A percentile compares a stretch with the other conserved stretches of the same genome.
These are phyloP conservation scores for Suillus alpinus DNA, from an alignment of 768 basidiomycete genomes.

Conservation along the genomic window DNA sequence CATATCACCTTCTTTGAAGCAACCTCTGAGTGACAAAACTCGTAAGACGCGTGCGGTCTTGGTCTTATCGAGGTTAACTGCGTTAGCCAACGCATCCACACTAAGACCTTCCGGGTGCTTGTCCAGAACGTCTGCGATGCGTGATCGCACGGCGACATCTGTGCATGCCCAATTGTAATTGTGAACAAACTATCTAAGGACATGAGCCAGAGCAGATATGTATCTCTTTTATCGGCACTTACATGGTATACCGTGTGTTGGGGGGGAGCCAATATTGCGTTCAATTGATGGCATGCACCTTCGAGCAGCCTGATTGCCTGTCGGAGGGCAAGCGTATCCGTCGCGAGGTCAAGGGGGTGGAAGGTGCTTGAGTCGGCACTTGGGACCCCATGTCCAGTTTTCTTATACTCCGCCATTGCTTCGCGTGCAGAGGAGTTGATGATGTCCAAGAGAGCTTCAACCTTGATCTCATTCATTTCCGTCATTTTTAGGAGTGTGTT, in stretches of 20 bases:
- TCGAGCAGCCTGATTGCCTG: constrained; percentile 25
- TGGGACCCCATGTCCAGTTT: constrained; percentile 19
- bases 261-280: constrained; percentile 23
- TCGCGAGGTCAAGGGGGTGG: constrained; percentile 22
- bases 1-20: constrained; percentile 27
- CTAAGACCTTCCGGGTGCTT: constrained; percentile 29
- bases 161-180: constrained; percentile 27
- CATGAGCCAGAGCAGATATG: background rate
- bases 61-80: constrained; percentile 21
- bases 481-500: background rate
- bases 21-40: constrained; percentile 27
- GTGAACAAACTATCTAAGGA: constrained; percentile 12
- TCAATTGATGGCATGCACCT: constrained; percentile 24
- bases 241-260: constrained; percentile 27
- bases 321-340: constrained; percentile 19
- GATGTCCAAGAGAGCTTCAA: constrained; percentile 29
- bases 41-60: constrained; percentile 32
- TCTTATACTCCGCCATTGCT: constrained; percentile 26
- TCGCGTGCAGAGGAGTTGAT: constrained; percentile 28
- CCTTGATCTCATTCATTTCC: constrained; percentile 18
- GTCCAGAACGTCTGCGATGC: no score
- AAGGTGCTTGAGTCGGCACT: constrained; percentile 19
- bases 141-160: constrained; percentile 19
- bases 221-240: background rate
- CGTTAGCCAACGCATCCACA: constrained; percentile 21